Percentiles rank a stretch among this genome's conserved stretches.
These are phyloP conservation scores for Vanrija sp. DNA, from an alignment of 1,284 basidiomycete species.

Conservation along the genomic window DNA sequence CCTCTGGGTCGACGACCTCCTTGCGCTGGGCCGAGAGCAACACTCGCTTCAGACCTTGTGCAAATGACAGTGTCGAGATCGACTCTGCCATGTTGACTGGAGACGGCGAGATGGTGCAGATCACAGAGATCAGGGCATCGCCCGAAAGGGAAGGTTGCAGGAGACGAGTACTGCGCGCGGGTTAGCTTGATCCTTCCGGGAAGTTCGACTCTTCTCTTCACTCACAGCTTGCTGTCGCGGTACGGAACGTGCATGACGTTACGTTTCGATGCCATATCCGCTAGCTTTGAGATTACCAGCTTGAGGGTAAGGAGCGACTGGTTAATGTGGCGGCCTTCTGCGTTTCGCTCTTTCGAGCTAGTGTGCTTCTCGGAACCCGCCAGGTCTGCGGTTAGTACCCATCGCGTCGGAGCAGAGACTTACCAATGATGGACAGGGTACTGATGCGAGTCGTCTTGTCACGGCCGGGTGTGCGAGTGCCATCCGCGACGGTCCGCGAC, in stretches of 20 bases:
- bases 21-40: conserved; percentile 84
- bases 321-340: conserved; percentile 83
- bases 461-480: conserved; percentile 7
- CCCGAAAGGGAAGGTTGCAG: conserved; percentile 92
- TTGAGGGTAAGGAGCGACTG: conserved; percentile 71
- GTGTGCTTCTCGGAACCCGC: conserved; percentile 95
- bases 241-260: conserved; percentile 89
- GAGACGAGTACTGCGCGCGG: conserved; percentile 64
- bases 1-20: conserved; percentile 87
- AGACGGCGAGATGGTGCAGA: conserved; percentile 91
- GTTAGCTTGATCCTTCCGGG: conserved; percentile 33
- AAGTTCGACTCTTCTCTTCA: background rate
- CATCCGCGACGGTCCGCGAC: conserved; percentile 12
- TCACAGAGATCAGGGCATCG: conserved; percentile 91
- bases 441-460: conserved; percentile 57
- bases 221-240: conserved; percentile 77
- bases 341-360: conserved; percentile 82
- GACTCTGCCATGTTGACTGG: conserved; percentile 65
- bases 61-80: conserved; percentile 80
- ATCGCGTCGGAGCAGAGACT: background rate
- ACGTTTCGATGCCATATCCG: conserved; percentile 74
- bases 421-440: conserved; percentile 55
- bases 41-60: conserved; percentile 53
- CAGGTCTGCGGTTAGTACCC: conserved; percentile 64
- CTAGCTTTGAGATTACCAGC: conserved; percentile 80